Evolutionary conservation across 2,329 filamentous ascomycete genomes (phyloP).

Genomic region (Diaporthe humulicola): DNA sequence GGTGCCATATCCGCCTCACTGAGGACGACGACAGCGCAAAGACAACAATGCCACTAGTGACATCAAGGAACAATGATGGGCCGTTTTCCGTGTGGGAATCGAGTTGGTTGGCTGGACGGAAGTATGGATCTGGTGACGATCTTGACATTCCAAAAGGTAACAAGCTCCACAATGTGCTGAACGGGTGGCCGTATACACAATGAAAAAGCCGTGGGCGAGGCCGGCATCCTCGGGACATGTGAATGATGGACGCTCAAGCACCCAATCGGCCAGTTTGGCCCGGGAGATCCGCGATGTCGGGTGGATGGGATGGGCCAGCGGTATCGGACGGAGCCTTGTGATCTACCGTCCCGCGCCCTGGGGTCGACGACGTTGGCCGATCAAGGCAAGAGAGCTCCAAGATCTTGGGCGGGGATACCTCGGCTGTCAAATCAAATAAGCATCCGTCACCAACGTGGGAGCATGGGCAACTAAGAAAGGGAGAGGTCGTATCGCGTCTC

Average conservation of each 20-base stretch:
- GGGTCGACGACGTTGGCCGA: not conserved
- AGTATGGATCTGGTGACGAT: not conserved
- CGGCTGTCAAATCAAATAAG: slow-evolving; percentile 7
- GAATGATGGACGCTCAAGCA: not conserved
- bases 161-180: not conserved
- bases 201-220: not conserved
- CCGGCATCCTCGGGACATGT: slow-evolving; percentile 19
- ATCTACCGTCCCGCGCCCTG: slow-evolving; percentile 10
- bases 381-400: not conserved
- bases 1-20: not conserved
- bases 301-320: slow-evolving; percentile 9
- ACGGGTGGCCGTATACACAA: not conserved
- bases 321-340: slow-evolving; percentile 2
- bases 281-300: not conserved
- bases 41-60: not conserved
- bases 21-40: not conserved
- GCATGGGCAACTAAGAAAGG: not conserved
- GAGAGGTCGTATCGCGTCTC: not conserved
- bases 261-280: slow-evolving; percentile 9
- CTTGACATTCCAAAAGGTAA: not conserved
- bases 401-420: slow-evolving; percentile 3
- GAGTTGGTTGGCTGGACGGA: not conserved
- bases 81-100: not conserved
- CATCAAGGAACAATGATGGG: not conserved
- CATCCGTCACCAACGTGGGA: not conserved